These are phyloP conservation scores for Protomyces lactucae-debilis DNA, from an alignment of 1,139 yeast species.

Conservation along the genomic window DNA sequence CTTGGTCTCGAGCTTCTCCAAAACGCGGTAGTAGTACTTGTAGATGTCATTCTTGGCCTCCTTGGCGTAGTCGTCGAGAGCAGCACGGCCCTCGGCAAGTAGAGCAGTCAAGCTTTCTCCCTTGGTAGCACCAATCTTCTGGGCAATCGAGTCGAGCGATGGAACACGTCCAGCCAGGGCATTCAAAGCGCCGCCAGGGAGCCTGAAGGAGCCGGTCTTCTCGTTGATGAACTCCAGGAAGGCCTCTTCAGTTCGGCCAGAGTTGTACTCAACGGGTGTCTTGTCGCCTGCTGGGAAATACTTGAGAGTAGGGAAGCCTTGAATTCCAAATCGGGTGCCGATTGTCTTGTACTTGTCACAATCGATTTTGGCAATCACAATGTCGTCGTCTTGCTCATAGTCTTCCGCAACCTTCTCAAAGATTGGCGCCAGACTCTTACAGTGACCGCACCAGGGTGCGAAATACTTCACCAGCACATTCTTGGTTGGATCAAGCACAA, in stretches of 20 bases:
- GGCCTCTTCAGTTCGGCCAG: conserved; percentile 45
- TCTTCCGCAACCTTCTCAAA: conserved; percentile 56
- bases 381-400: conserved; percentile 47
- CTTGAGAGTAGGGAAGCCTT: conserved; percentile 63
- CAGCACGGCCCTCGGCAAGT: conserved; percentile 36
- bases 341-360: conserved; percentile 59
- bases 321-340: conserved; percentile 52
- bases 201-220: conserved; percentile 52
- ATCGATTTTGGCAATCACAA: conserved; percentile 48
- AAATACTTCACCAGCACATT: conserved; percentile 29
- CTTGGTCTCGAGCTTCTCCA: conserved; percentile 25
- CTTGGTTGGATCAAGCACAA: conserved; percentile 54
- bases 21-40: conserved; percentile 26
- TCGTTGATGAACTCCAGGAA: conserved; percentile 52
- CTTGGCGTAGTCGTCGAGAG: conserved; percentile 33
- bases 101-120: conserved; percentile 34
- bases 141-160: conserved; percentile 41
- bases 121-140: conserved; percentile 27
- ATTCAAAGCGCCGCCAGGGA: conserved; percentile 50
- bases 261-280: conserved; percentile 44
- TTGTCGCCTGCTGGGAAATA: conserved; percentile 44
- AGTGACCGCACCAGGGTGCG: conserved; percentile 58
- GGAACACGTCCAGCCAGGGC: conserved; percentile 54
- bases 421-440: conserved; percentile 61
- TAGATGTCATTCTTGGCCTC: conserved; percentile 13